Conservation (phyloP, 768 basidiomycete genomes). For the Pilatotrama ljubarskyi region DNA sequence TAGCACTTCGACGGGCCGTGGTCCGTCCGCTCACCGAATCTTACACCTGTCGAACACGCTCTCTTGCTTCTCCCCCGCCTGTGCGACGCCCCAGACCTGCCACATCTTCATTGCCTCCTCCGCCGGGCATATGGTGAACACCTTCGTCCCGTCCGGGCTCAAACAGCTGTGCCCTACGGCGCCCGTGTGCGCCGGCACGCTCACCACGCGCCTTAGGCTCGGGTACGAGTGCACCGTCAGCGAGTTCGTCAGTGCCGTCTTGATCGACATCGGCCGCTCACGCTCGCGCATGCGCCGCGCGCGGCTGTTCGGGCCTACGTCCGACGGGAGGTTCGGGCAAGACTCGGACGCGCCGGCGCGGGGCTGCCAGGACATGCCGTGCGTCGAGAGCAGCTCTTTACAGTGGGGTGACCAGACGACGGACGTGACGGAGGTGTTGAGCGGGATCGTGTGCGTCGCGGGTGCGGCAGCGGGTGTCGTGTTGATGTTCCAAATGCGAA, state of each 20-base stretch:
- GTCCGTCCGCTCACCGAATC: constrained; percentile 38
- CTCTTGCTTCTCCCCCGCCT: constrained; percentile 35
- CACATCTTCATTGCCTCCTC: constrained; percentile 76
- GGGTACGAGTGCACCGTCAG: constrained; percentile 57
- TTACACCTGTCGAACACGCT: constrained; percentile 48
- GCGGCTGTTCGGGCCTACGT: constrained; percentile 16
- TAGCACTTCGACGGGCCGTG: not conserved
- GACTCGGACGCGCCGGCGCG: constrained; percentile 19
- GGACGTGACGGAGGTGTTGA: constrained; percentile 56
- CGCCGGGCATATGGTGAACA: constrained; percentile 63
- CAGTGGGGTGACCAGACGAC: constrained; percentile 60
- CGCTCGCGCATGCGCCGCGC: constrained; percentile 22
- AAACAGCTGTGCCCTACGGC: constrained; percentile 62
- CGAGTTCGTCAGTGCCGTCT: constrained; percentile 39
- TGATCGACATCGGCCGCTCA: constrained; percentile 25
- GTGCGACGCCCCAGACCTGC: constrained; percentile 55
- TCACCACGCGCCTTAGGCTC: constrained; percentile 49
- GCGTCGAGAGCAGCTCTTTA: constrained; percentile 59
- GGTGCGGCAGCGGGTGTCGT: constrained; percentile 47
- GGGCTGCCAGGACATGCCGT: constrained; percentile 49
- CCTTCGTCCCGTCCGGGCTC: constrained; percentile 58
- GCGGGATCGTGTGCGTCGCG: constrained; percentile 46
- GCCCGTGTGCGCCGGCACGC: constrained; percentile 56
- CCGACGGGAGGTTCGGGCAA: constrained; percentile 13
- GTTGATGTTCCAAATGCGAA: constrained; percentile 54